Percentiles rank a stretch among this genome's conserved stretches.
These are phyloP conservation scores for Amylostereum areolatum DNA, from an alignment of 1,284 basidiomycete species.

Conservation along the genomic window DNA sequence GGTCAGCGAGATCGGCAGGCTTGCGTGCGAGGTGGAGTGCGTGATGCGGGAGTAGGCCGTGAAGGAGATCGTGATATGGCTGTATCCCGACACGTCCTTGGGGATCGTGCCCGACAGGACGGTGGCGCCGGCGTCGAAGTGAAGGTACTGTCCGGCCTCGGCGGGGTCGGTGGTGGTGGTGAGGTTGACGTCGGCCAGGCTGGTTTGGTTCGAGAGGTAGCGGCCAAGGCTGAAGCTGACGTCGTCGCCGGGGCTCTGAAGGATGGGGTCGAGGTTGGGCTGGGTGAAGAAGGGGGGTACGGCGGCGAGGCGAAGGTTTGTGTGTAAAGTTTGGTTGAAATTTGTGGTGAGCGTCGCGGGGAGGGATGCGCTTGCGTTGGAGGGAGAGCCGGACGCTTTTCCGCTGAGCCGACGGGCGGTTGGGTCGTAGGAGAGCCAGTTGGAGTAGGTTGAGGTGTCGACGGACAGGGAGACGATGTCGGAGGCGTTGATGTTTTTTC, in stretches of 20 bases:
- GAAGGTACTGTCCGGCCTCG: conserved; percentile 38
- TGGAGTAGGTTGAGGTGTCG: conserved; percentile 46
- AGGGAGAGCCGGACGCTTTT: conserved; percentile 48
- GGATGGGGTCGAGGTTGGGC: conserved; percentile 49
- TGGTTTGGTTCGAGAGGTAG: conserved; percentile 47
- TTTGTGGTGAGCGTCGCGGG: conserved; percentile 56
- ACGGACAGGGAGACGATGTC: conserved; percentile 49
- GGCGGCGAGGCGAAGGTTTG: conserved; percentile 55
- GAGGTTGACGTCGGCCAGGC: conserved; percentile 38
- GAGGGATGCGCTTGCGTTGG: conserved; percentile 34
- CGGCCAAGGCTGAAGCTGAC: conserved; percentile 44
- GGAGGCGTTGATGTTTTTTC: conserved; percentile 41
- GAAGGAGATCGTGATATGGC: conserved; percentile 47
- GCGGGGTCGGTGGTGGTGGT: conserved; percentile 47
- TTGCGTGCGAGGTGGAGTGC: conserved; percentile 66
- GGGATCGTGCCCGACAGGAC: conserved; percentile 54
- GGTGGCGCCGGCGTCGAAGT: conserved; percentile 39
- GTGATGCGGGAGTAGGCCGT: conserved; percentile 59
- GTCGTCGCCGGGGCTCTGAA: conserved; percentile 37
- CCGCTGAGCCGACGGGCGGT: conserved; percentile 57
- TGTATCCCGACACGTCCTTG: conserved; percentile 20
- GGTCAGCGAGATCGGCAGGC: conserved; percentile 47
- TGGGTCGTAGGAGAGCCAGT: conserved; percentile 65
- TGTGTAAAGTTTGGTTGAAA: conserved; percentile 62
- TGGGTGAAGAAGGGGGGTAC: conserved; percentile 66